phyloP scores from a whole-genome alignment of 495 filamentous ascomycete species.

The Apiosordaria backusii region DNA sequence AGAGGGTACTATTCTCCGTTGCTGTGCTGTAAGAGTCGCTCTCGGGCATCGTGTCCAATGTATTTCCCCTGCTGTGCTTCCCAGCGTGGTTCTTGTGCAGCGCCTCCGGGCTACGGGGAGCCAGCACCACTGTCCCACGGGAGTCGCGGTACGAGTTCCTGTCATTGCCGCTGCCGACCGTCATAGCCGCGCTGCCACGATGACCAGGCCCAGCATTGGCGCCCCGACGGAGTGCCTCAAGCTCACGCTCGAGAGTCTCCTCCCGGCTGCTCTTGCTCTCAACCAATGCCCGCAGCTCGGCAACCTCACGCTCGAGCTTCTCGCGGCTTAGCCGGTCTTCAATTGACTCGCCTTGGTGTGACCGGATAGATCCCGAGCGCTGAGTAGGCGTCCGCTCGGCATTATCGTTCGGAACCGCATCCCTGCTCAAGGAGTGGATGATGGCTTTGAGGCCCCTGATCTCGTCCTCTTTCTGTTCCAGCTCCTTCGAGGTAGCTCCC shows the following conservation, averaged over 20 bases:
- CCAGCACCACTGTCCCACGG: constrained; percentile 54
- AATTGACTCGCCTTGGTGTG: constrained; percentile 50
- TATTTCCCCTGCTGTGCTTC: constrained; percentile 44
- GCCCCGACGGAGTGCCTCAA: constrained; percentile 60
- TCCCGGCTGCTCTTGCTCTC: constrained; percentile 72
- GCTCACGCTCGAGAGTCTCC: constrained; percentile 85
- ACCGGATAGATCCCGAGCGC: constrained; percentile 37
- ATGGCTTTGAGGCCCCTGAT: constrained; percentile 96
- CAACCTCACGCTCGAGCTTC: constrained; percentile 72
- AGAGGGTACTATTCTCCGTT: constrained; percentile 68
- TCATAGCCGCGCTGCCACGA: constrained; percentile 48
- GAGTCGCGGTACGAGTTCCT: constrained; percentile 56
- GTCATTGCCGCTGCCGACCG: constrained; percentile 46
- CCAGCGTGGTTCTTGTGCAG: constrained; percentile 31
- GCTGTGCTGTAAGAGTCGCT: constrained; percentile 69
- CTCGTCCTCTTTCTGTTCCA: constrained; percentile 95
- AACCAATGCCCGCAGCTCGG: constrained; percentile 65
- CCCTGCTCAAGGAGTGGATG: constrained; percentile 87
- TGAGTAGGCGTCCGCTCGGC: constrained; percentile 42
- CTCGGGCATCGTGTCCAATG: constrained; percentile 62
- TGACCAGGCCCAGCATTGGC: constrained; percentile 25
- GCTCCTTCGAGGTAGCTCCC: constrained; percentile 57
- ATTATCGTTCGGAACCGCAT: constrained; percentile 54
- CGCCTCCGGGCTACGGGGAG: constrained; percentile 38
- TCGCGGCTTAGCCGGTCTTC: constrained; percentile 54